Conservation (phyloP, 2,329 filamentous ascomycete species). For the Trichoderma citrinoviride region DNA sequence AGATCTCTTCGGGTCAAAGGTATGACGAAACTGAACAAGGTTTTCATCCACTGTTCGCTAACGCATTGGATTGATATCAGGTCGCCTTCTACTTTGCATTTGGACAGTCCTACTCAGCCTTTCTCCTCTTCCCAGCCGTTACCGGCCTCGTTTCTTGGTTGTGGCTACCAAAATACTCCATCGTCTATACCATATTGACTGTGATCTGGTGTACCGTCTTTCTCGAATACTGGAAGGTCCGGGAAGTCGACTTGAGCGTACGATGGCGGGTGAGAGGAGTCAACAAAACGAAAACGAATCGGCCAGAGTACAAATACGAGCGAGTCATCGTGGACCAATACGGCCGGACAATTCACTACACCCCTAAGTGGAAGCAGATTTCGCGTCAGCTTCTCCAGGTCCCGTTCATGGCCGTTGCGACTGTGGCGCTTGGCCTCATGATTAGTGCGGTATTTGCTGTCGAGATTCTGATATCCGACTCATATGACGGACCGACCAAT, state of each 20-base stretch:
- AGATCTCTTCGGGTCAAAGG: constrained; percentile 60
- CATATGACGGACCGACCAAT: constrained; percentile 69
- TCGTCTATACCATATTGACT: constrained; percentile 64
- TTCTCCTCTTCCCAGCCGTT: constrained; percentile 65
- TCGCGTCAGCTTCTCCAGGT: constrained; percentile 65
- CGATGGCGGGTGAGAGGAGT: constrained; percentile 72
- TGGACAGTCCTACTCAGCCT: constrained; percentile 70
- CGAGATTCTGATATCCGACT: constrained; percentile 72
- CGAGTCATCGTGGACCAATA: constrained; percentile 60
- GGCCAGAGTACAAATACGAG: constrained; percentile 63
- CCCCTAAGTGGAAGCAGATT: constrained; percentile 63
- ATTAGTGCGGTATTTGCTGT: constrained; percentile 70
- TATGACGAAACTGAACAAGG: constrained; percentile 6
- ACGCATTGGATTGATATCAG: constrained; percentile 31
- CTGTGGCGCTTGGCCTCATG: constrained; percentile 59
- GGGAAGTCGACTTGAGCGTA: constrained; percentile 67
- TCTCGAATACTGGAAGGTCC: constrained; percentile 77
- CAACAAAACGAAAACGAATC: constrained; percentile 62
- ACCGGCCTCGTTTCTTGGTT: constrained; percentile 69
- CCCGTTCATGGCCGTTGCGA: constrained; percentile 63
- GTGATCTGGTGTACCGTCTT: constrained; percentile 71
- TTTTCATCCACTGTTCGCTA: not conserved
- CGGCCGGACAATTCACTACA: constrained; percentile 60
- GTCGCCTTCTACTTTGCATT: constrained; percentile 84
- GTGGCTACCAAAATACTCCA: constrained; percentile 67